Base-by-base conservation (phyloP, 106 monocot species). In the Hemerocallis citrina region DNA sequence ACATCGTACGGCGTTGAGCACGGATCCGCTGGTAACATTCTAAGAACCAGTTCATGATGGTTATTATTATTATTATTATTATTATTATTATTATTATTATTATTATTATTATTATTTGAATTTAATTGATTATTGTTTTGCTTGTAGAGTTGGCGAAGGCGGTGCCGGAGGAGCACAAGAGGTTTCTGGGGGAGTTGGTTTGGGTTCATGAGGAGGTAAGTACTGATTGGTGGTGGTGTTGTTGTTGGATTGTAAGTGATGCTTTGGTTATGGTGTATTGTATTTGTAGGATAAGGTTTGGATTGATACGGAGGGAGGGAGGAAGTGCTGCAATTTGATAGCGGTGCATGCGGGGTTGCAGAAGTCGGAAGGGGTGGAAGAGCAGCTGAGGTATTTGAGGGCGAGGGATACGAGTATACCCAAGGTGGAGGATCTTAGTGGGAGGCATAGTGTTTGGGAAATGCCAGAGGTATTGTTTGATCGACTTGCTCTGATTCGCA, bases 161-260 rank as follows among this genome's bases (percentile, higher is more conserved):
- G 13, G 84, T 98, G 21, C 98, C 88, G 21, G 82, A 78, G 35
- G 74, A 75, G 21, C 98, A 98, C 66, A 88, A 85, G 61, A 82
- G 75, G 45, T 98, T 98, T 47, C 81, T 92, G 15, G 66, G 68
- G 2, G 59, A 68, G 44, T 71, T 98, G 68, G 85, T 88, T 52
- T 98, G 92, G 98, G 57, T 98, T 55, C 91, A 92, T 35, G 88
- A 92, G 65, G 92, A 98, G 87, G 96, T 91, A 66, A 21, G 2
- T 16, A 1, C 21, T 21, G 19, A 14, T 21, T 49, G 22, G 8
- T n/a, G 49, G 22, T 17, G 14, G 20, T 7, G 17, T 52, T 2
- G 5, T 34, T 17, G 17, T 37, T 54, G 1, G n/a, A n/a, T n/a
- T n/a, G n/a, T n/a, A n/a, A n/a, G n/a, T n/a, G n/a, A n/a, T n/a